Evolutionary conservation across 768 basidiomycete species (phyloP), one percentile per base, ranked within the genome.

Genomic region (Saitozyma sp.): DNA sequence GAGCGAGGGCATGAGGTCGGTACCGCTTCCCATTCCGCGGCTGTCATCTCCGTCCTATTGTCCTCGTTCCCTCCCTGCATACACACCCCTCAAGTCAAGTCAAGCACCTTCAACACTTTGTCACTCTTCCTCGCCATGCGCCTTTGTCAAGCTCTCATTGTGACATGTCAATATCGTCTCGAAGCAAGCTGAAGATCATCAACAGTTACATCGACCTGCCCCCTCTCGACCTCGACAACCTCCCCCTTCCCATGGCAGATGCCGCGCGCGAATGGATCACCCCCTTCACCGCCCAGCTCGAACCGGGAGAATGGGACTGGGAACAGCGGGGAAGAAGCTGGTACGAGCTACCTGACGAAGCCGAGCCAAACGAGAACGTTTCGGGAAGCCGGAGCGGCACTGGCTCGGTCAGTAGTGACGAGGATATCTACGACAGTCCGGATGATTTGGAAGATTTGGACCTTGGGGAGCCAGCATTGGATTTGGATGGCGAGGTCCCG

Each of bases 1-100:
- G n/a, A 54, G 55, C 16, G 70, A 72, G 50, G 70, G 67, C 1
- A 40, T 69, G 48, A 69, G 58, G 62, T 69, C 59, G 39, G 65
- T 71, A 19, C 11, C 39, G 9, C 14, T 54, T 7, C 37, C 41
- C n/a, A 40, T 10, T 9, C 51, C 37, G 17, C 58, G 61, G 20
- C 48, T 53, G 49, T 57, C 61, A 19, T 43, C 59, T 13, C 64
- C 64, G n/a, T 60, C 29, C 29, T 5, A 29, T 29, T 29, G 29
- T 29, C 5, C 29, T 29, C 29, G 29, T 5, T 29, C 29, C 29
- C 29, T 29, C 29, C 29, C 29, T 2, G 5, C 29, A 29, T 29
- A 29, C 29, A 29, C 5, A 29, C 29, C 29, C 29, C 29, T 29
- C 29, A 29, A 29, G 29, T 5, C 29, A 29, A 29, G 29, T 29